phyloP scores from a whole-genome alignment of 164 flowering plant species.

The Stephania japonica region DNA sequence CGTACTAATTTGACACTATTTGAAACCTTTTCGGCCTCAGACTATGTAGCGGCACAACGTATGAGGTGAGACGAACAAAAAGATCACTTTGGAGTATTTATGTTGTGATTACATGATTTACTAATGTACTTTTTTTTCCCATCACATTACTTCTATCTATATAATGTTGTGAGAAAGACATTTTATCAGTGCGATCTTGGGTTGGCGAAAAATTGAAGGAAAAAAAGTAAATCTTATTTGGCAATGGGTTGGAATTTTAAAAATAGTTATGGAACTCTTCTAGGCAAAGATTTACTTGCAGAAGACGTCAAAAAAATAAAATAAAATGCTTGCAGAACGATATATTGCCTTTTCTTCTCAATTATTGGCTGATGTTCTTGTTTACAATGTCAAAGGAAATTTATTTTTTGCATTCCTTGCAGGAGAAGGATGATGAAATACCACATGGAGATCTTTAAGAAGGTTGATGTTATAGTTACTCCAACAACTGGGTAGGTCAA shows the following conservation, averaged over 20 bases:
- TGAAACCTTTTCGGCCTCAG: constrained; percentile 65
- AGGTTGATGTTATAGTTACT: constrained; percentile 89
- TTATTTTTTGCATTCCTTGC: constrained; percentile 10
- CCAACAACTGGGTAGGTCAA: constrained; percentile 86
- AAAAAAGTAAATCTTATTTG: background rate
- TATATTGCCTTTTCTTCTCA: background rate
- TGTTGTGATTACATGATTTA: background rate
- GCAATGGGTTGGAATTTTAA: background rate
- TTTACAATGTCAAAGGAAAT: too few species aligned
- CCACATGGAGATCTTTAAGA: constrained; percentile 83
- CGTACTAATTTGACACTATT: constrained; percentile 77
- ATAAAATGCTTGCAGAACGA: background rate
- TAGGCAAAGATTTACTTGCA: background rate
- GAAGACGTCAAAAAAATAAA: background rate
- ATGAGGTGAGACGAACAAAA: constrained; percentile 50
- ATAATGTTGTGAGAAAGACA: background rate
- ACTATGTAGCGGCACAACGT: constrained; percentile 82
- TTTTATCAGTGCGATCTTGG: background rate
- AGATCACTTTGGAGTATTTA: background rate
- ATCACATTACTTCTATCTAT: background rate
- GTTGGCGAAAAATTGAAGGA: background rate
- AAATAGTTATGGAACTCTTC: background rate
- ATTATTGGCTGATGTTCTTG: background rate
- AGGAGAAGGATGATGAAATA: constrained; percentile 90
- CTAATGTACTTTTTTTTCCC: background rate